Percentiles rank a stretch among this genome's conserved stretches.
Evolutionary conservation across 345 rosid genomes (phyloP).

Genomic region (Carallia pectinifolia): DNA sequence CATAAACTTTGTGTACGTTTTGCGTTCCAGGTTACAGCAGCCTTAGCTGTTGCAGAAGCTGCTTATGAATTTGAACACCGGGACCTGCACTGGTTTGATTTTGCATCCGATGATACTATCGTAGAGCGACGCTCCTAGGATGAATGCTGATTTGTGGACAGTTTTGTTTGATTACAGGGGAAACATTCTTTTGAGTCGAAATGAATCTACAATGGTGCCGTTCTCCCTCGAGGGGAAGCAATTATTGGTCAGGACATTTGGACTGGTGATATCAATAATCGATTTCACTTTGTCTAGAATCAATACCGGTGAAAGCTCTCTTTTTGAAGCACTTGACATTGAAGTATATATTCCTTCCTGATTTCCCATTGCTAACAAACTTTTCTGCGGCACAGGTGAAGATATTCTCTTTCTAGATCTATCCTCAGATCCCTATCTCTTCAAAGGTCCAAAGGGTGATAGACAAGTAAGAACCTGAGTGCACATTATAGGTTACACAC

Average conservation of each 20-base stretch:
- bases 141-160: conserved; percentile 2
- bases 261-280: conserved; percentile 65
- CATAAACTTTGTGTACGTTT: conserved; percentile 3
- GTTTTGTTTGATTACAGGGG: conserved; percentile 54
- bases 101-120: conserved; percentile 6
- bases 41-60: conserved; percentile 88
- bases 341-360: neutral
- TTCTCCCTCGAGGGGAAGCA: conserved; percentile 66
- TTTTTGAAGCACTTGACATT: neutral
- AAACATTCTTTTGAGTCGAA: conserved; percentile 74
- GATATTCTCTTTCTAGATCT: conserved; percentile 83
- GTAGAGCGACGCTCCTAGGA: neutral
- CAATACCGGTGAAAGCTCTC: conserved; percentile 57
- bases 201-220: conserved; percentile 43
- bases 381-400: conserved; percentile 46
- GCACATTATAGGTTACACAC: neutral
- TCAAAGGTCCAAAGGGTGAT: conserved; percentile 90
- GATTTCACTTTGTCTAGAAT: conserved; percentile 96
- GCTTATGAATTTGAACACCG: conserved; percentile 95
- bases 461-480: conserved; percentile 54
- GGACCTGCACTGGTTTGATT: conserved; percentile 77
- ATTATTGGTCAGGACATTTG: conserved; percentile 48
- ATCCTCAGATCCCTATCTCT: conserved; percentile 80
- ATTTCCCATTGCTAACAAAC: conserved; percentile 5
- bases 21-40: conserved; percentile 73